Percentiles rank a stretch among this genome's conserved stretches.
These are phyloP conservation scores for Eutrema yunnanense DNA, from an alignment of 345 rosid genomes.

Conservation along the genomic window DNA sequence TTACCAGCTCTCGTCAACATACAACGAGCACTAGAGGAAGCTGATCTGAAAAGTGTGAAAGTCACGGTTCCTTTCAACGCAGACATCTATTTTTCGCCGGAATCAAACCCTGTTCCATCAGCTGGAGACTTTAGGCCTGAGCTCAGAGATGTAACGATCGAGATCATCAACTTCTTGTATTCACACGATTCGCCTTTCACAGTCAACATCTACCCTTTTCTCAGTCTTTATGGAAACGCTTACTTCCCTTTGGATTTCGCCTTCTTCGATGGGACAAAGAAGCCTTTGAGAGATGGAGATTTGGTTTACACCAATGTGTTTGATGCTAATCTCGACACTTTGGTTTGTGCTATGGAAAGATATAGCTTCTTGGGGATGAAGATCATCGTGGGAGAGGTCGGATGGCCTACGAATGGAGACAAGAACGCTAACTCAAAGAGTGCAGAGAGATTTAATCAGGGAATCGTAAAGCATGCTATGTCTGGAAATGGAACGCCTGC, in stretches of 20 bases:
- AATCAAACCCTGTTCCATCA: conserved; percentile 54
- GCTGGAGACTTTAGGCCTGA: conserved; percentile 67
- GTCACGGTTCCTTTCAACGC: conserved; percentile 74
- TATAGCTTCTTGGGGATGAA: conserved; percentile 60
- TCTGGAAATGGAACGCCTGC: conserved; percentile 66
- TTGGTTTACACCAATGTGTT: conserved; percentile 56
- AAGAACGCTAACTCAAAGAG: conserved; percentile 40
- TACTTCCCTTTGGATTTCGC: conserved; percentile 67
- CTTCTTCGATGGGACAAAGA: conserved; percentile 53
- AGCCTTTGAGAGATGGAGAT: conserved; percentile 53
- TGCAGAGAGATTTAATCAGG: conserved; percentile 65
- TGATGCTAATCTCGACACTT: conserved; percentile 74
- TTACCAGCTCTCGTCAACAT: conserved; percentile 67
- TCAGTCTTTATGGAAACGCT: conserved; percentile 60
- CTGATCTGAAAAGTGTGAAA: conserved; percentile 42
- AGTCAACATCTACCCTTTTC: conserved; percentile 76
- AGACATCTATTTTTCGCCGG: conserved; percentile 53
- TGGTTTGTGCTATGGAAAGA: conserved; percentile 49
- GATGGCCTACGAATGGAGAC: conserved; percentile 85
- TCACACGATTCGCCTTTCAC: conserved; percentile 56
- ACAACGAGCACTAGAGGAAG: conserved; percentile 59
- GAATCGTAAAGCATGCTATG: conserved; percentile 43
- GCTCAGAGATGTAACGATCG: conserved; percentile 43
- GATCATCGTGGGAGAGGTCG: conserved; percentile 68
- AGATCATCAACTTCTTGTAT: conserved; percentile 52